phyloP scores from a whole-genome alignment of 257 asterid genomes.

The Marsdenia floribunda region DNA sequence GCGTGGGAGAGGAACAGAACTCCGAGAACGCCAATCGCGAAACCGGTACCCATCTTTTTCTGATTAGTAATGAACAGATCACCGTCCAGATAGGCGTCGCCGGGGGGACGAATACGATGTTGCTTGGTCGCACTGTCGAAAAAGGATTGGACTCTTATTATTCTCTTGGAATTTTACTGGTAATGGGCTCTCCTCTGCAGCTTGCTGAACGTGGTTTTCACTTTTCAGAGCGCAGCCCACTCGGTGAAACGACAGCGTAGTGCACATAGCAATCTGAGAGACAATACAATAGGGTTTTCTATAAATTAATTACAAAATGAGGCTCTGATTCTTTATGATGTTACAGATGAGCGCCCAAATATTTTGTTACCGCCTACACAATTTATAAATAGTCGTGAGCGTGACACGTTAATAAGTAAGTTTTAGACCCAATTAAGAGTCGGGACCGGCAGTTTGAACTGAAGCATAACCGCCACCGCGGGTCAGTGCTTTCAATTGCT shows the following conservation, averaged over 20 bases:
- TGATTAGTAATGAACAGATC: constrained; percentile 20
- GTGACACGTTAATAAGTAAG: too few relatives aligned
- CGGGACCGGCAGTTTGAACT: neutral
- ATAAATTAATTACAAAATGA: neutral
- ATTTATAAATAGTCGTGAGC: too few relatives aligned
- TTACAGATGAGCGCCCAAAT: neutral
- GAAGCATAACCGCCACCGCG: neutral
- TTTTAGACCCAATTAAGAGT: too few relatives aligned
- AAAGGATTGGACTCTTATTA: neutral
- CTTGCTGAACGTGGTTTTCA: neutral
- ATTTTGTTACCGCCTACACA: neutral
- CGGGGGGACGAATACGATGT: constrained; percentile 1
- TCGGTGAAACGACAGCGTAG: neutral
- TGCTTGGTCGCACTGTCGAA: neutral
- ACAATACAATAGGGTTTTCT: neutral
- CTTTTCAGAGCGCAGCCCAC: neutral
- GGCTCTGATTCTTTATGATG: neutral
- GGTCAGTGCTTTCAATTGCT: neutral
- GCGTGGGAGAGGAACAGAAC: constrained; percentile 70
- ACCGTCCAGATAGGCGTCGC: constrained; percentile 16
- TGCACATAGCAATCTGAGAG: neutral
- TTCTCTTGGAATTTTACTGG: neutral
- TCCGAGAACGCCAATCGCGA: constrained; percentile 71
- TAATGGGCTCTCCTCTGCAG: neutral
- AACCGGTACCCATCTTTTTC: constrained; percentile 58